Evolutionary conservation across 129 eudicot genomes (phyloP).

Genomic region (Calendula officinalis): DNA sequence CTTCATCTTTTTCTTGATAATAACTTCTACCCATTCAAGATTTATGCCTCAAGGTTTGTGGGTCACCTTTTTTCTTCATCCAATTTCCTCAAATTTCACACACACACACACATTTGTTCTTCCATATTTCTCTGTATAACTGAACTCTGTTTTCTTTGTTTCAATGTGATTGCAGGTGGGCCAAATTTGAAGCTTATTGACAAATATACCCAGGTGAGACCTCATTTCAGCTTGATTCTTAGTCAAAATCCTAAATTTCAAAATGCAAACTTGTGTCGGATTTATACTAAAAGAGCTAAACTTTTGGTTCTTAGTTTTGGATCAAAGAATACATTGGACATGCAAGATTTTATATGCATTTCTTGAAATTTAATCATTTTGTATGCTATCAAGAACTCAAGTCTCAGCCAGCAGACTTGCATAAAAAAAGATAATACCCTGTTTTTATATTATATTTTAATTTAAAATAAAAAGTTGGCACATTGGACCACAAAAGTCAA

Average conservation of each 20-base stretch:
- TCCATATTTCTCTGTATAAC: background rate
- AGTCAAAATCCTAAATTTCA: background rate
- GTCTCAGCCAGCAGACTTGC: slow-evolving; percentile 3
- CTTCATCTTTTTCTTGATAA: slow-evolving; percentile 36
- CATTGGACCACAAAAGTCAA: slow-evolving; percentile 31
- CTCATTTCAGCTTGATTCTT: slow-evolving; percentile 10
- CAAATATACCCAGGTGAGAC: slow-evolving; percentile 36
- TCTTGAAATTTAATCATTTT: background rate
- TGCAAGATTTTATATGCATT: background rate
- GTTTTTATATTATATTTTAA: background rate
- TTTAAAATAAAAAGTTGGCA: slow-evolving; percentile 5
- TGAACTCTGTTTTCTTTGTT: slow-evolving; percentile 8
- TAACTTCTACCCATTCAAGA: slow-evolving; percentile 36
- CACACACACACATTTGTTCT: background rate
- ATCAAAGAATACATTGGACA: background rate
- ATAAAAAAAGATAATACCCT: background rate
- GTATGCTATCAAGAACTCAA: background rate
- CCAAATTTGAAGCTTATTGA: slow-evolving; percentile 32
- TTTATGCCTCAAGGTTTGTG: slow-evolving; percentile 54
- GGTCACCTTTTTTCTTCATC: background rate
- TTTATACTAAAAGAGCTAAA: background rate
- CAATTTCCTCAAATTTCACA: background rate
- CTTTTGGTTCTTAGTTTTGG: slow-evolving; percentile 9
- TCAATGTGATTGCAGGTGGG: slow-evolving; percentile 40
- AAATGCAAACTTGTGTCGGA: slow-evolving; percentile 1